phyloP scores from a whole-genome alignment of 371 early-diverging fungal genomes.

The Caulochytrium protostelioides region DNA sequence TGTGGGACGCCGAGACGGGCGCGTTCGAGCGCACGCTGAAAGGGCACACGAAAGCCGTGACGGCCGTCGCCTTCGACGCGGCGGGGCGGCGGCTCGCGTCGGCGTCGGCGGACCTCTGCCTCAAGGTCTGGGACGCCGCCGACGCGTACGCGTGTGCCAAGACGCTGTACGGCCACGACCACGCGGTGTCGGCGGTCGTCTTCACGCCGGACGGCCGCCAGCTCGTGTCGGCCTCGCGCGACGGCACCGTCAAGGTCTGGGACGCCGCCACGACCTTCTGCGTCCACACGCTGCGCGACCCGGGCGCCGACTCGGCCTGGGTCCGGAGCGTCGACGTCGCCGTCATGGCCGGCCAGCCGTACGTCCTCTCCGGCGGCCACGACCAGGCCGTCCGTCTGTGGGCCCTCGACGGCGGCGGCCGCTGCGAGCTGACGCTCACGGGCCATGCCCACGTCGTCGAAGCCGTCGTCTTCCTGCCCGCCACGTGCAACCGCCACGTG shows the following conservation, averaged over 20 bases:
- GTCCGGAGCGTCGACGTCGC: conserved; percentile 45
- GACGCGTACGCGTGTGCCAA: conserved; percentile 64
- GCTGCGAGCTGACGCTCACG: conserved; percentile 48
- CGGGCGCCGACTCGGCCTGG: conserved; percentile 64
- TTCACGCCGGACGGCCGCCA: conserved; percentile 52
- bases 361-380: background rate
- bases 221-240: conserved; percentile 63
- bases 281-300: conserved; percentile 54
- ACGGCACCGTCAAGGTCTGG: conserved; percentile 76
- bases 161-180: conserved; percentile 78
- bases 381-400: conserved; percentile 54
- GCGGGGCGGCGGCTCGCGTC: conserved; percentile 52
- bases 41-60: conserved; percentile 81
- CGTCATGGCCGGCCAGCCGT: conserved; percentile 36
- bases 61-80: conserved; percentile 55
- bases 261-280: conserved; percentile 61
- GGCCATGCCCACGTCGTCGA: conserved; percentile 92
- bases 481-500: too few relatives aligned
- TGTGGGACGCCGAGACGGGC: conserved; percentile 79
- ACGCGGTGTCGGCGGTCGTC: conserved; percentile 59
- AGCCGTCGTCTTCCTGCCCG: conserved; percentile 60
- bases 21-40: conserved; percentile 72
- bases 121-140: conserved; percentile 72
- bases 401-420: conserved; percentile 50
- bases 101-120: conserved; percentile 67